These are phyloP conservation scores for Echeveria elegans DNA, from an alignment of 164 flowering plant species.

Conservation along the genomic window DNA sequence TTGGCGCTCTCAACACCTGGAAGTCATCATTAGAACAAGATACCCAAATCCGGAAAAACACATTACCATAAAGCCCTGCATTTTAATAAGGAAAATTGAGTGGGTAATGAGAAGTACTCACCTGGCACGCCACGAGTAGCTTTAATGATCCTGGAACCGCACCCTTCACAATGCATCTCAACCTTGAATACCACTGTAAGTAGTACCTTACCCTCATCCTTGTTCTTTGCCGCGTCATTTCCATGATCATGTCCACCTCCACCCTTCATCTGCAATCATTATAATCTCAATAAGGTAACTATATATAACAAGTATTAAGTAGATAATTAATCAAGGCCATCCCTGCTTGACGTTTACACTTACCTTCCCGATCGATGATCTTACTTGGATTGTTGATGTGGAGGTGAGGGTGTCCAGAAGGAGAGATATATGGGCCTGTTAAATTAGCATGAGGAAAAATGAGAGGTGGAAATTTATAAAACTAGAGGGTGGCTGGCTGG, in stretches of 20 bases:
- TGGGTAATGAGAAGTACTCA: neutral
- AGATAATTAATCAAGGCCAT: too few species aligned
- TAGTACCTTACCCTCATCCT: neutral
- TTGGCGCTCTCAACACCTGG: constrained; percentile 30
- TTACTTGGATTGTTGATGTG: too few species aligned
- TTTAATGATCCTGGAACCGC: neutral
- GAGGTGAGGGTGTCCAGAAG: too few species aligned
- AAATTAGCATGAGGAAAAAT: neutral
- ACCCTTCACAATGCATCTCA: constrained; percentile 1
- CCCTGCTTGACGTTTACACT: too few species aligned
- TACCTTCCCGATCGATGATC: too few species aligned
- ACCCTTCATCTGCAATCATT: neutral
- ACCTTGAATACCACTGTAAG: neutral
- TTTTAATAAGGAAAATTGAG: neutral
- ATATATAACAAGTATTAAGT: too few species aligned
- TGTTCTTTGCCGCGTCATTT: neutral
- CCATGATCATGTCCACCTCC: neutral
- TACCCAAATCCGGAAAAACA: neutral
- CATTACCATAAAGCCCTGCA: too few species aligned
- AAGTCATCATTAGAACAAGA: too few species aligned
- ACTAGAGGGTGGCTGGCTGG: too few species aligned
- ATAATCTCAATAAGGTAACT: neutral
- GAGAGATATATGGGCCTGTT: too few species aligned
- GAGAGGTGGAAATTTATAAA: neutral
- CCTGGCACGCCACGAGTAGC: neutral